Base-by-base conservation (phyloP, 768 basidiomycete genomes). In the Russula lepida region DNA sequence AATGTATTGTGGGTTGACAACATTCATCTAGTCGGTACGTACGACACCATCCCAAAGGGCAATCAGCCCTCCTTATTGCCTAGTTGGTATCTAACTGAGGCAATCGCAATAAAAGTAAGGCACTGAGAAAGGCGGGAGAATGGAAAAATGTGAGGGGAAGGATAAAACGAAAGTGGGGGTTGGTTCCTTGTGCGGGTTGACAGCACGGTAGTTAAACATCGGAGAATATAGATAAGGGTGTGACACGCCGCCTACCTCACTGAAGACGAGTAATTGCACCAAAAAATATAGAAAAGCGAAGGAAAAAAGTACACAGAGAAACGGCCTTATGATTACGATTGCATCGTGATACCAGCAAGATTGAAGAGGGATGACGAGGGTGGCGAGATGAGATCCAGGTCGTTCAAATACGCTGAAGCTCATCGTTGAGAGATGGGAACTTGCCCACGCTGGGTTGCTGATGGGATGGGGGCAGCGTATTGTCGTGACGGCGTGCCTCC, bases 401-500 rank as follows among this genome's bases (percentile, higher is more conserved):
- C 33, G 41, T 32, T 23, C 48, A 21, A 50, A 9, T 15, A n/a
- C 37, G n/a, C 9, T 9, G 30, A 21, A 9, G n/a, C 60, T 66
- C 57, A 66, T 66, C 64, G 52, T 43, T 65, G 64, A 6, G 56
- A 32, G 32, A 66, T 54, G 25, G 65, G 66, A 21, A 62, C 60
- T 52, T 68, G 69, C 39, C 66, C 68, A 37, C 68, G 71, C 47
- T 68, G 69, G 49, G 62, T 33, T 25, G 58, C 66, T 39, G 69
- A 48, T 37, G 63, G 41, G 6, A 58, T 65, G 19, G 58, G 28
- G 11, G 54, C 63, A 19, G 59, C 33, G 30, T 48, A 63, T 56
- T 68, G 68, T 46, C 68, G 59, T 23, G 69, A 61, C 1, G 64
- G 67, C 3, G 67, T 56, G 32, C 58, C 59, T 30, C 73, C 73